Conservation (phyloP, 1,284 basidiomycete species). For the Peniophora sp. region DNA sequence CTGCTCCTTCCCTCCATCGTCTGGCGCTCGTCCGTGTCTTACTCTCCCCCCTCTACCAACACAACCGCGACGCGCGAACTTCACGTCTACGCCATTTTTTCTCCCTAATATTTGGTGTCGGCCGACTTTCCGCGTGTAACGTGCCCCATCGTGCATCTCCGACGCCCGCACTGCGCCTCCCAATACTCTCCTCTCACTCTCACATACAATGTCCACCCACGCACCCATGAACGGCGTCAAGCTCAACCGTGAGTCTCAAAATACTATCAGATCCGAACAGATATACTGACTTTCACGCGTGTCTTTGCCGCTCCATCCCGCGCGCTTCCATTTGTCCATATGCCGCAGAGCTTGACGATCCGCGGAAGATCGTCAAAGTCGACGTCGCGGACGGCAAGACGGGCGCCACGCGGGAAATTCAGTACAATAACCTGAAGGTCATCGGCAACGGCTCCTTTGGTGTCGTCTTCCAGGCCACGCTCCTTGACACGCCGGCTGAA, state of each 20-base stretch:
- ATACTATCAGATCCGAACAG: not conserved
- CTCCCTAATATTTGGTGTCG: too few relatives aligned
- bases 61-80: too few relatives aligned
- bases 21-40: too few relatives aligned
- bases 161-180: too few relatives aligned
- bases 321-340: conserved; percentile 18
- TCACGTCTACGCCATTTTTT: too few relatives aligned
- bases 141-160: too few relatives aligned
- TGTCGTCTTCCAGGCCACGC: conserved; percentile 89
- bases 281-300: conserved; percentile 8
- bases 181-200: conserved; percentile 8
- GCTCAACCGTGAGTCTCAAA: conserved; percentile 68
- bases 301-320: conserved; percentile 10
- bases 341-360: conserved; percentile 79
- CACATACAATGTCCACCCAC: conserved; percentile 52
- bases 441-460: conserved; percentile 99
- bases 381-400: conserved; percentile 92
- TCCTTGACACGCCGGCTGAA: conserved; percentile 53
- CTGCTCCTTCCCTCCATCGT: too few relatives aligned
- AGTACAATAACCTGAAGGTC: conserved; percentile 97
- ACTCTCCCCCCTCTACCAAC: too few relatives aligned
- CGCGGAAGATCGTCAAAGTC: conserved; percentile 91
- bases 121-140: too few relatives aligned
- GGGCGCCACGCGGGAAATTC: conserved; percentile 82
- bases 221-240: conserved; percentile 87